Evolutionary conservation across 805 yeast genomes (phyloP).

Genomic region (Pichia kluyveri): DNA sequence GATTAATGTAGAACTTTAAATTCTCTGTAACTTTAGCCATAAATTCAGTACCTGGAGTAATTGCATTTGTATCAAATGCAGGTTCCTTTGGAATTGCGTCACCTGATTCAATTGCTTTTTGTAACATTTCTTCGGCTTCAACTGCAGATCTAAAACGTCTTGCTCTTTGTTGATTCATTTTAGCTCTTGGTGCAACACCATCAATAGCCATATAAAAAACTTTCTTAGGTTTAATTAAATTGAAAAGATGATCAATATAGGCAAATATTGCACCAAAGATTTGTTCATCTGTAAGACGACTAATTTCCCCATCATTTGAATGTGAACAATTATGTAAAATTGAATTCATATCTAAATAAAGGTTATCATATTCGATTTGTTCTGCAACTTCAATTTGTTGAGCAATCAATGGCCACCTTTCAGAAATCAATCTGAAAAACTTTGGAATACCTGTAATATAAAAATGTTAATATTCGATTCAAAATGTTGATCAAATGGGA

Average conservation of each 20-base stretch:
- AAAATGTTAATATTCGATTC: background rate
- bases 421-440: constrained; percentile 92
- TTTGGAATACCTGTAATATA: constrained; percentile 80
- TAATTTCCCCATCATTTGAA: constrained; percentile 55
- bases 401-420: constrained; percentile 96
- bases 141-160: constrained; percentile 90
- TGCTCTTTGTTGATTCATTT: constrained; percentile 96
- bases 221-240: constrained; percentile 76
- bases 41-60: constrained; percentile 95
- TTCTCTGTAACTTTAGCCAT: constrained; percentile 83
- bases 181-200: constrained; percentile 98
- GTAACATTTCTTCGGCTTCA: constrained; percentile 77
- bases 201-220: constrained; percentile 94
- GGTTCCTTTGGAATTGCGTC: constrained; percentile 70
- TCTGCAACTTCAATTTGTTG: constrained; percentile 74
- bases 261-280: constrained; percentile 89
- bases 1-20: constrained; percentile 78
- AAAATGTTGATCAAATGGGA: too few species aligned
- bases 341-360: constrained; percentile 96
- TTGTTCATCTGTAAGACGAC: constrained; percentile 75
- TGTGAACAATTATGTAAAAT: constrained; percentile 92
- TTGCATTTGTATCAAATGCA: constrained; percentile 85
- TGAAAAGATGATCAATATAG: constrained; percentile 88
- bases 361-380: constrained; percentile 89
- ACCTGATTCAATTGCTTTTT: constrained; percentile 67